phyloP scores from a whole-genome alignment of 2,329 filamentous ascomycete species.

The Alternaria consortialis region DNA sequence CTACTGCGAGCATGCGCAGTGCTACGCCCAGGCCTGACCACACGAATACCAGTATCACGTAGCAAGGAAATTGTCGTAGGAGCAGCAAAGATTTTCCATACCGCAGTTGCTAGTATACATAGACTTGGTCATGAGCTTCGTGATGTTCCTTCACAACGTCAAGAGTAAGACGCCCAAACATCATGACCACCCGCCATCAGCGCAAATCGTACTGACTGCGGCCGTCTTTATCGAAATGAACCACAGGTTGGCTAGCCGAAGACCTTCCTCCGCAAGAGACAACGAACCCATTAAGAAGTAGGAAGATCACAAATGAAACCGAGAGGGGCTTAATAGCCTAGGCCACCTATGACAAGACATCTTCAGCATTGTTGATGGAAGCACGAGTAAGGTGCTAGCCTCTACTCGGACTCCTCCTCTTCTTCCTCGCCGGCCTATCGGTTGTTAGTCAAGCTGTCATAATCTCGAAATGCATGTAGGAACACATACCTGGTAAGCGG shows the following conservation, averaged over 20 bases:
- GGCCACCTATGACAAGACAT: slow-evolving; percentile 39
- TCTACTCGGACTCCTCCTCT: slow-evolving; percentile 54
- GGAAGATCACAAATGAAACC: slow-evolving; percentile 35
- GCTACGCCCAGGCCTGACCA: slow-evolving; percentile 24
- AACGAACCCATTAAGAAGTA: slow-evolving; percentile 35
- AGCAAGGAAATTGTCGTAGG: neutral
- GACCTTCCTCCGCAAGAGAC: slow-evolving; percentile 31
- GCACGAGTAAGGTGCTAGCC: slow-evolving; percentile 12
- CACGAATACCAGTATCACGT: slow-evolving; percentile 5
- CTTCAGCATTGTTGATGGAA: slow-evolving; percentile 21
- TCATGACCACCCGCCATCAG: slow-evolving; percentile 37
- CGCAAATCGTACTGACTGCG: slow-evolving; percentile 41
- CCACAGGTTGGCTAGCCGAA: slow-evolving; percentile 35
- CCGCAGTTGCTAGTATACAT: slow-evolving; percentile 51
- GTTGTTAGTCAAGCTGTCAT: slow-evolving; percentile 23
- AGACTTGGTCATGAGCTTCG: slow-evolving; percentile 47
- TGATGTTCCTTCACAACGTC: slow-evolving; percentile 43
- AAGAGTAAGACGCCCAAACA: slow-evolving; percentile 43
- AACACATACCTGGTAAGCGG: slow-evolving; percentile 64
- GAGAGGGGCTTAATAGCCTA: slow-evolving; percentile 31
- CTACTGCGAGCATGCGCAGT: slow-evolving; percentile 35
- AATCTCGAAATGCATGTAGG: neutral
- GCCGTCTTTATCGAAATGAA: slow-evolving; percentile 32
- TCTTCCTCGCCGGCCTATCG: slow-evolving; percentile 46
- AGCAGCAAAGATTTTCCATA: slow-evolving; percentile 42